A percentile compares a stretch with the other conserved stretches of the same genome.
Conservation (phyloP, 176 grass and related monocot species). For the Aegilops longissima region DNA sequence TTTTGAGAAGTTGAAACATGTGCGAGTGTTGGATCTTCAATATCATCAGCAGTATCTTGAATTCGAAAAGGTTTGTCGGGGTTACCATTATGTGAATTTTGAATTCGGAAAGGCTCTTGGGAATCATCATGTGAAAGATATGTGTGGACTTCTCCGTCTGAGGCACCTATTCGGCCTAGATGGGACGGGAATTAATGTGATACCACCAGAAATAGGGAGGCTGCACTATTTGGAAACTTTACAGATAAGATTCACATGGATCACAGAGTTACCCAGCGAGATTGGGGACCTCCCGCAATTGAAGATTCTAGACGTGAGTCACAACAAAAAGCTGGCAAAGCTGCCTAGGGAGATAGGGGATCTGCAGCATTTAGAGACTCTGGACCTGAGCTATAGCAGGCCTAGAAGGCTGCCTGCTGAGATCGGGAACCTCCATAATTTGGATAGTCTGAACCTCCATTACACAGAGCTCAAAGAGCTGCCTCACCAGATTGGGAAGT, state of each 20-base stretch:
- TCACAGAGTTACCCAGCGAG: not conserved
- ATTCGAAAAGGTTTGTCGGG: too few species aligned
- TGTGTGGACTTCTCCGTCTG: not conserved
- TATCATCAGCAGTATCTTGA: too few species aligned
- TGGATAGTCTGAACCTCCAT: too few species aligned
- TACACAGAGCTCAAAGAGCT: too few species aligned
- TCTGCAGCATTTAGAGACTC: too few species aligned
- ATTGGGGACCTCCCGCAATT: not conserved
- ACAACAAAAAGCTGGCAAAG: not conserved
- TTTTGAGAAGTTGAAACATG: not conserved
- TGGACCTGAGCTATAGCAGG: too few species aligned
- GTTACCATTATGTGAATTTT: too few species aligned
- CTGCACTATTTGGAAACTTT: not conserved
- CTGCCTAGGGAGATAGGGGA: not conserved
- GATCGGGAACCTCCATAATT: too few species aligned
- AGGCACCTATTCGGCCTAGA: not conserved
- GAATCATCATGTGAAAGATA: not conserved
- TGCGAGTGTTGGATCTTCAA: not conserved
- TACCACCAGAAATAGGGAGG: not conserved
- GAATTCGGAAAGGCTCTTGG: too few species aligned
- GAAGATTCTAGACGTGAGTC: not conserved
- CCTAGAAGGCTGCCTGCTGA: rapidly evolving
- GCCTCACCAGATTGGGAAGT: too few species aligned
- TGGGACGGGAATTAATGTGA: not conserved
- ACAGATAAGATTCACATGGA: not conserved